Conservation (phyloP, 495 filamentous ascomycete genomes). For the Penicillium mononematosum region DNA sequence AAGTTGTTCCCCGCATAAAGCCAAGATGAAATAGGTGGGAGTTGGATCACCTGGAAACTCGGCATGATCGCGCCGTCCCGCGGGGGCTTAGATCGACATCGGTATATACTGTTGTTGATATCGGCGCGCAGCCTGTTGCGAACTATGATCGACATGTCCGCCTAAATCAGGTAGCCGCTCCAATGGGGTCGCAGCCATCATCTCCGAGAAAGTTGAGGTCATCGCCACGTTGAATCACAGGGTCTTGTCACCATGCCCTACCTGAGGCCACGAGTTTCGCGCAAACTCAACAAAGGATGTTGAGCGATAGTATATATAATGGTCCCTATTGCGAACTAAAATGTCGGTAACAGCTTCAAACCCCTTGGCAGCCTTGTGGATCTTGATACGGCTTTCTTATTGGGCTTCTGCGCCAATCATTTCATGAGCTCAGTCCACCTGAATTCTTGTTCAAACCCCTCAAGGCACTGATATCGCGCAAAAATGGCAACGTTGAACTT, state of each 20-base stretch:
- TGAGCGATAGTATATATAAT: constrained; percentile 10
- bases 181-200: constrained; percentile 8
- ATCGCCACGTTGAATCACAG: constrained; percentile 25
- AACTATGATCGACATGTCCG: constrained; percentile 21
- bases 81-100: constrained; percentile 1
- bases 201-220: constrained; percentile 7
- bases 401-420: constrained; percentile 12
- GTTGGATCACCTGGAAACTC: constrained; percentile 23
- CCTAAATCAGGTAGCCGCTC: neutral
- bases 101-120: neutral
- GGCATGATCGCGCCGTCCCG: constrained; percentile 25
- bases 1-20: constrained; percentile 11
- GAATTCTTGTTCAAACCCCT: constrained; percentile 1
- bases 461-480: neutral
- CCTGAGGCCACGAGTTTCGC: neutral
- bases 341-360: neutral
- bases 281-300: neutral
- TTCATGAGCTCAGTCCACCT: neutral
- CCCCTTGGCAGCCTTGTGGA: constrained; percentile 14
- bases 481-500: constrained; percentile 53
- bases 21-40: constrained; percentile 13
- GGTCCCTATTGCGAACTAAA: constrained; percentile 4
- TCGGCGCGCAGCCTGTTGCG: constrained; percentile 8
- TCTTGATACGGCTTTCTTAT: constrained; percentile 7
- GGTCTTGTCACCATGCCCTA: constrained; percentile 28